A percentile compares a stretch with the other conserved stretches of the same genome.
phyloP scores from a whole-genome alignment of 1,139 yeast genomes.

The Zygosaccharomyces pseudobailii region DNA sequence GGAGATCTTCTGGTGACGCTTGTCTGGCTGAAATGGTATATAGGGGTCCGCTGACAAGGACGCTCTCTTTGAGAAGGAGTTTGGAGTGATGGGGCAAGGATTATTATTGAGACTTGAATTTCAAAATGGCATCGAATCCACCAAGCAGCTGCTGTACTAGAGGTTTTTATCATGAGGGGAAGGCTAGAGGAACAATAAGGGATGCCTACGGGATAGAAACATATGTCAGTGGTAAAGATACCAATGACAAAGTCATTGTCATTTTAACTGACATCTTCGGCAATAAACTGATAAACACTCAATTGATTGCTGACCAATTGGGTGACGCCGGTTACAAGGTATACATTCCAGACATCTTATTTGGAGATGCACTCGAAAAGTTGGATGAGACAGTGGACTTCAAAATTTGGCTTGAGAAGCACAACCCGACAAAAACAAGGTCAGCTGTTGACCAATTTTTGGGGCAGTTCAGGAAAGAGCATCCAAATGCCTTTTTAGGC shows the following conservation, averaged over 20 bases:
- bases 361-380: slow-evolving; percentile 45
- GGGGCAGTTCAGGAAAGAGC: slow-evolving; percentile 39
- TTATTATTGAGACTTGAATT: too few relatives aligned
- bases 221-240: slow-evolving; percentile 49
- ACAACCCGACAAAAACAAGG: slow-evolving; percentile 44
- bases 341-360: slow-evolving; percentile 67
- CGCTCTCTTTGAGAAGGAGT: too few relatives aligned
- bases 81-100: too few relatives aligned
- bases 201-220: slow-evolving; percentile 46
- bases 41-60: too few relatives aligned
- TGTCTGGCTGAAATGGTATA: too few relatives aligned
- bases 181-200: slow-evolving; percentile 42
- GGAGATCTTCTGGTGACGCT: too few relatives aligned
- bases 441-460: slow-evolving; percentile 45
- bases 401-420: slow-evolving; percentile 50
- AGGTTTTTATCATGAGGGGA: slow-evolving; percentile 47
- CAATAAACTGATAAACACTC: slow-evolving; percentile 48
- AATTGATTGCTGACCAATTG: slow-evolving; percentile 61
- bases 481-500: slow-evolving; percentile 49
- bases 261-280: slow-evolving; percentile 71
- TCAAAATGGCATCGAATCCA: slow-evolving; percentile 50
- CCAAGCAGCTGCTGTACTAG: slow-evolving; percentile 48
- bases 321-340: slow-evolving; percentile 64
- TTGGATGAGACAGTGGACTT: slow-evolving; percentile 34
- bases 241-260: slow-evolving; percentile 46